Percentiles rank a stretch among this genome's conserved stretches.
These are phyloP conservation scores for Parasitella parasitica DNA, from an alignment of 371 early-diverging fungal genomes.

Conservation along the genomic window DNA sequence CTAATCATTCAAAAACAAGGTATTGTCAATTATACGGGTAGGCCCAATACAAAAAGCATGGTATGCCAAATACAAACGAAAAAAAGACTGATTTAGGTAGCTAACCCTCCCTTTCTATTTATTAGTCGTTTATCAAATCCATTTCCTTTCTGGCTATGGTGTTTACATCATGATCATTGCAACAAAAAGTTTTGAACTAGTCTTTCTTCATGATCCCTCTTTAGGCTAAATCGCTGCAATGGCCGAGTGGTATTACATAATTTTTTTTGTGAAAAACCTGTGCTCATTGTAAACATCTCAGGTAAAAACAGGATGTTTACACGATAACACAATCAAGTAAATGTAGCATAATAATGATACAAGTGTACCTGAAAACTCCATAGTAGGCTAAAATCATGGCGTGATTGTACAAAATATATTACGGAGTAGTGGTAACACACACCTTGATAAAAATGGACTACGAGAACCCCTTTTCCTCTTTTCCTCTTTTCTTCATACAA, in stretches of 20 bases:
- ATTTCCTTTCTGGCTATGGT: background rate
- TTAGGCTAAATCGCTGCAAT: background rate
- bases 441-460: background rate
- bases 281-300: too few relatives aligned
- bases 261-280: too few relatives aligned
- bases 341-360: too few relatives aligned
- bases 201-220: background rate
- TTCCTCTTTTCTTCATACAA: background rate
- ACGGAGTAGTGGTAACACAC: background rate
- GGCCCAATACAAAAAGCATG: too few relatives aligned
- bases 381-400: too few relatives aligned
- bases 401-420: background rate
- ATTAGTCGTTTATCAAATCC: background rate
- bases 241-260: background rate
- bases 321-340: too few relatives aligned
- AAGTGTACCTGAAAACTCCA: too few relatives aligned
- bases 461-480: background rate
- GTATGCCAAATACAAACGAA: too few relatives aligned
- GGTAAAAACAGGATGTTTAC: background rate
- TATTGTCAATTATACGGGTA: too few relatives aligned
- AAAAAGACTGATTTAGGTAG: too few relatives aligned
- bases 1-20: too few relatives aligned
- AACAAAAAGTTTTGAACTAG: background rate
- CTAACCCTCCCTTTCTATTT: background rate
- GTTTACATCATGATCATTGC: background rate